phyloP scores from a whole-genome alignment of 1,139 yeast genomes.

The Yamadazyma songkhlaensis region DNA sequence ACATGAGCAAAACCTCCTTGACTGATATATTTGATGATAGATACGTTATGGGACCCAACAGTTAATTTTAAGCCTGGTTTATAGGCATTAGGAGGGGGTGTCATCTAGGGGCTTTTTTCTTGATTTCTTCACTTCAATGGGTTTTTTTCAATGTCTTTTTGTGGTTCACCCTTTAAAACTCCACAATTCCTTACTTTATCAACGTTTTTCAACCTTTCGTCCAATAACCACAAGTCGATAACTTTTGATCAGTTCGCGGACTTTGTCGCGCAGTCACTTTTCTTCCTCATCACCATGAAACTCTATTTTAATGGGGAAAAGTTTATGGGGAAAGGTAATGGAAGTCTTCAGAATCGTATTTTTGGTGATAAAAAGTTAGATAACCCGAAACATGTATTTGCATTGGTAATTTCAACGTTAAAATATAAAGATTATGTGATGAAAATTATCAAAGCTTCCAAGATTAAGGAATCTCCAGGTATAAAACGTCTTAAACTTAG shows the following conservation, averaged over 20 bases:
- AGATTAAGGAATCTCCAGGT: constrained; percentile 45
- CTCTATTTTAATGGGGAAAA: constrained; percentile 62
- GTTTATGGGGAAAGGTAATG: constrained; percentile 27
- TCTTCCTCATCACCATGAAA: constrained; percentile 37
- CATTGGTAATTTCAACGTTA: constrained; percentile 75
- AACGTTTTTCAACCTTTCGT: no score
- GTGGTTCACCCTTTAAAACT: no score
- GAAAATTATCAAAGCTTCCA: constrained; percentile 62
- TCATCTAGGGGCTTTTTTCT: constrained; percentile 10
- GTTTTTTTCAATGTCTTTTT: no score
- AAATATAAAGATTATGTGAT: constrained; percentile 63
- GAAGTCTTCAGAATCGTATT: constrained; percentile 62
- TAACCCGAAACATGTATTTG: constrained; percentile 77
- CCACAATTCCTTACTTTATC: no score
- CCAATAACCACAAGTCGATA: no score
- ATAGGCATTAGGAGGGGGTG: constrained; percentile 53
- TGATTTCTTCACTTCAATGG: no score
- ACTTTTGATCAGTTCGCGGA: no score
- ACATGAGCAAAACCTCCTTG: constrained; percentile 83
- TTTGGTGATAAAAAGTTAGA: constrained; percentile 43
- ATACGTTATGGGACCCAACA: constrained; percentile 63
- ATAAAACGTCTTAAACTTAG: constrained; percentile 37
- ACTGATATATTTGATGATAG: constrained; percentile 58
- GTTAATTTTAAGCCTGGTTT: constrained; percentile 58
- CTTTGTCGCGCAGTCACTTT: no score